These are phyloP conservation scores for Spergularia marina DNA, from an alignment of 148 eudicot species.

Conservation along the genomic window DNA sequence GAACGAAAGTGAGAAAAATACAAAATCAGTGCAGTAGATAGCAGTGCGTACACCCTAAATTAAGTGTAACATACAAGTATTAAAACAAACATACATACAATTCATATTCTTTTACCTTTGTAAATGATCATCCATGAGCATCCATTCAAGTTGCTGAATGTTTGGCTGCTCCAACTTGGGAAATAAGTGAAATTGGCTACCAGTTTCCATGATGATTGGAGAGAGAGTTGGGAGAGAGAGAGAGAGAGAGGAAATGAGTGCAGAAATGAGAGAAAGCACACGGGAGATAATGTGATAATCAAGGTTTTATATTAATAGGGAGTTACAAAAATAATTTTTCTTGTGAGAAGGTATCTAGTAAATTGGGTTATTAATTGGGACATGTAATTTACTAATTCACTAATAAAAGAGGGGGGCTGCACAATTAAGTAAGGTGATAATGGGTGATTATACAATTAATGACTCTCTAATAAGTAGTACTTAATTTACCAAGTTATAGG, in stretches of 20 bases:
- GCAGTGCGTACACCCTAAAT: not conserved
- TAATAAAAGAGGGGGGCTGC: slow-evolving; percentile 23
- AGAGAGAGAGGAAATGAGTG: not conserved
- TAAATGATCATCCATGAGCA: slow-evolving; percentile 4
- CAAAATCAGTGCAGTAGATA: not conserved
- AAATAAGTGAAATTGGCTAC: not conserved
- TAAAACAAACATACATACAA: not conserved
- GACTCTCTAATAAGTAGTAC: not conserved
- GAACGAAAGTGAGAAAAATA: too few species aligned
- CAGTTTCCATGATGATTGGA: slow-evolving; percentile 24
- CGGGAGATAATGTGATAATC: not conserved
- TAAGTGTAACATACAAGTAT: not conserved
- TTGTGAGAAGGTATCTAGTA: slow-evolving; percentile 22
- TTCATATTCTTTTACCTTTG: not conserved
- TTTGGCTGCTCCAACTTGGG: slow-evolving; percentile 10
- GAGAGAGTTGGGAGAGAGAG: not conserved
- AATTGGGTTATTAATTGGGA: slow-evolving; percentile 17
- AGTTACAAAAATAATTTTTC: slow-evolving; percentile 10
- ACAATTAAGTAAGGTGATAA: slow-evolving; percentile 10
- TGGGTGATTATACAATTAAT: slow-evolving; percentile 11
- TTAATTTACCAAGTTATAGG: not conserved
- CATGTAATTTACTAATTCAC: slow-evolving; percentile 4
- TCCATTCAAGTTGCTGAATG: not conserved
- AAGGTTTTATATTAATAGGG: slow-evolving; percentile 7
- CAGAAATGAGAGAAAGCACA: not conserved